Base-by-base conservation (phyloP, 495 filamentous ascomycete genomes). In the Antarctomyces pellizariae region DNA sequence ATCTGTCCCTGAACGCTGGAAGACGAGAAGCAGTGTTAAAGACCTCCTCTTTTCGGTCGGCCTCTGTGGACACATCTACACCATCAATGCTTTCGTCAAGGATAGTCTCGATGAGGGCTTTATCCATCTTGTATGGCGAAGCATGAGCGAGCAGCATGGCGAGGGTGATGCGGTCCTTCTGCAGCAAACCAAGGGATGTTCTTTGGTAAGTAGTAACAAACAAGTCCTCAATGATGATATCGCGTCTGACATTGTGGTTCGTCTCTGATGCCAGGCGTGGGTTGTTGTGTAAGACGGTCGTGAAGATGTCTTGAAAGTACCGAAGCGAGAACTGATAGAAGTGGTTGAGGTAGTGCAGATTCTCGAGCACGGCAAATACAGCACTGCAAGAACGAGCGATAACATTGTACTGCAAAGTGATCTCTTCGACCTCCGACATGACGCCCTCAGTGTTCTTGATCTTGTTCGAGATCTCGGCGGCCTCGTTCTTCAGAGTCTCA, bases 261-360 rank as follows among this genome's bases (percentile, higher is more conserved):
- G 57, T 70, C 47, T 79, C 71, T 18, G 55, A 57, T 4, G 65
- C 60, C 26, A 90, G 60, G 14, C 63, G 62, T 39, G 73, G 73
- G 48, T 86, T 86, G 29, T 66, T 59, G 38, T 73, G 75, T 11
- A 99, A 64, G 18, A 99, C 84, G 0, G 75, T 70, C 43, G 89
- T 69, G 64, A 99, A 95, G 37, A 99, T 99, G 41, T 91, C 78
- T 9, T 86, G 62, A 48, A 99, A 99, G 50, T 84, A 97, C 53
- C 91, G 82, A 25, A 99, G 60, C 12, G 89, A 95, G 61, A 99
- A 95, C 40, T 95, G 86, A 46, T 99, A 99, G 56, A 95, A 95
- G 56, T 95, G 89, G 45, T 99, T 92, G 46, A 99, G 67, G 42
- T 92, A 84, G 45, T 92, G 83, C 24, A 99, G 71, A 47, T 95